Percentiles rank a stretch among this genome's conserved stretches.
phyloP scores from a whole-genome alignment of 805 yeast species.

The Wickerhamomyces strasburgensis region DNA sequence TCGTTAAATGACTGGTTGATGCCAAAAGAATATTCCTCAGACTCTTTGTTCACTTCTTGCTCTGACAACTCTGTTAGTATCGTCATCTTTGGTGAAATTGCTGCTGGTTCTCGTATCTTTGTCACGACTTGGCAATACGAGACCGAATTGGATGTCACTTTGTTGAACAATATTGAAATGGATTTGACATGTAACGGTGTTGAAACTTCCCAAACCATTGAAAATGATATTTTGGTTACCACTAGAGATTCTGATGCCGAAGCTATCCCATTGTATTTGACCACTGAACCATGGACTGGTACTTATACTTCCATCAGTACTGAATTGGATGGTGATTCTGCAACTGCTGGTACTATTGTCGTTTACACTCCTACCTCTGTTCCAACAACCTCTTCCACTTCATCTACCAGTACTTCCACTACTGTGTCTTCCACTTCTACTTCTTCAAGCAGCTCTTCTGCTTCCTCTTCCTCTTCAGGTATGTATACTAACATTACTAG shows the following conservation, averaged over 20 bases:
- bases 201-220: conserved; percentile 1
- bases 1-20: conserved; percentile 32
- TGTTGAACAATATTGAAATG: conserved; percentile 10
- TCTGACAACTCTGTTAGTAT: conserved; percentile 19
- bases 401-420: background rate
- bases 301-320: conserved; percentile 17
- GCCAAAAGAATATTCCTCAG: conserved; percentile 18
- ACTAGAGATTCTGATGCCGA: conserved; percentile 19
- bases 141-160: conserved; percentile 1
- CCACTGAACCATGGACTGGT: conserved; percentile 18
- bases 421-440: conserved; percentile 1
- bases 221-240: conserved; percentile 5
- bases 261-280: conserved; percentile 16
- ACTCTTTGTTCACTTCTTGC: conserved; percentile 21
- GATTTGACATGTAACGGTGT: conserved; percentile 13
- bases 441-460: conserved; percentile 3
- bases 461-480: conserved; percentile 3
- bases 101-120: conserved; percentile 26
- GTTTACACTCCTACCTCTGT: conserved; percentile 15
- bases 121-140: conserved; percentile 29
- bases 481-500: conserved; percentile 10
- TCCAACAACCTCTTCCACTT: conserved; percentile 6
- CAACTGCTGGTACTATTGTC: conserved; percentile 19
- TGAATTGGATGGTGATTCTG: conserved; percentile 5
- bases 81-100: conserved; percentile 16